Evolutionary conservation across 2,329 filamentous ascomycete species (phyloP), one percentile per base, ranked within the genome.

Genomic region (Aspergillus jensenii): DNA sequence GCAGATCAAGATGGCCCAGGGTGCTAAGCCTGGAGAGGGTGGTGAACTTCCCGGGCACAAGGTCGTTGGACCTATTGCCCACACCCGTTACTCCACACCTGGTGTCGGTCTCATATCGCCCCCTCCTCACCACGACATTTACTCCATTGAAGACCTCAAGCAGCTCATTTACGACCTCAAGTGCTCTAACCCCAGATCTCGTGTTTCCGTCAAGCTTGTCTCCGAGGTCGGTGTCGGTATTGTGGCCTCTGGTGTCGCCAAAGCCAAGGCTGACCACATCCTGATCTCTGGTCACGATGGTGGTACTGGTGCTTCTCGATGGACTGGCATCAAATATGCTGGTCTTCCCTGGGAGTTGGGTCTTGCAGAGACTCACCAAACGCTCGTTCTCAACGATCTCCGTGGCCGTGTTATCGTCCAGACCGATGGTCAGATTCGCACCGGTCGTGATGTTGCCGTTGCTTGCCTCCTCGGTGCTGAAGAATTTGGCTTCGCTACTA

Each of bases 1-100:
- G 46, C 93, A 98, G 77, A 98, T 98, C 80, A 98, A 98, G 85
- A 98, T 98, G 93, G 93, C 93, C 9, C 93, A 98, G 79, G 93
- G 93, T 74, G 93, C 93, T 62, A 98, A 98, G 84, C 93, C 93
- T 56, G 93, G 93, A 77, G 93, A 98, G 78, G 93, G 93, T 81
- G 93, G 93, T 84, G 93, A 98, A 78, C 86, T 98, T 71, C 93
- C 93, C 50, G 93, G 93, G 41, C 92, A 97, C 83, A 98, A 98
- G 80, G 93, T 98, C 27, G 95, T 93, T 60, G 90, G 90, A 71
- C 90, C 91, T 6, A 98, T 98, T 76, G 93, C 91, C 58, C 90
- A 91, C 68, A 98, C 93, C 57, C 89, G 93, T 74, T 93, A 97
- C 81, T 98, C 93, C 9, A 98, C 93, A 6, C 92, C 93, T 64